A percentile compares a stretch with the other conserved stretches of the same genome.
Evolutionary conservation across 495 filamentous ascomycete species (phyloP).

Genomic region (Hypoxylon fuscum): DNA sequence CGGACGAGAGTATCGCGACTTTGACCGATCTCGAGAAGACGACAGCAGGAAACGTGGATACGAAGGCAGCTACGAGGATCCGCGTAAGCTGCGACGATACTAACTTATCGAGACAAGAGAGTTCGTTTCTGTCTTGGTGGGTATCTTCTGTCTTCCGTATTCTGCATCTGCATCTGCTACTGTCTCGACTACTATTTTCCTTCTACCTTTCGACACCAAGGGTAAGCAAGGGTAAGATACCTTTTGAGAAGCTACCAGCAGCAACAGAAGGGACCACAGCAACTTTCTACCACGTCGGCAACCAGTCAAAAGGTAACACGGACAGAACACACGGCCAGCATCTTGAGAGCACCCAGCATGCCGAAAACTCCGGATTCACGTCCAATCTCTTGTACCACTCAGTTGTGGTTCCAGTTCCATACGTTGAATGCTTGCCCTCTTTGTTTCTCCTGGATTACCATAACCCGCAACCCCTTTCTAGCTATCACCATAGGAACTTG

Average conservation of each 20-base stretch:
- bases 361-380: background rate
- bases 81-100: constrained; percentile 81
- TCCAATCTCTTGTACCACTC: background rate
- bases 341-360: background rate
- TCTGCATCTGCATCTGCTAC: constrained; percentile 30
- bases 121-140: constrained; percentile 56
- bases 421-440: constrained; percentile 6
- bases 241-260: constrained; percentile 17
- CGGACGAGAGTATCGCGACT: constrained; percentile 55
- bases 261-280: constrained; percentile 8
- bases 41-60: constrained; percentile 69
- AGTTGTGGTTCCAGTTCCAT: constrained; percentile 5
- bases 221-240: constrained; percentile 67
- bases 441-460: constrained; percentile 5
- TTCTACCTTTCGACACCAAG: constrained; percentile 65
- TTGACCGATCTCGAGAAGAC: constrained; percentile 58
- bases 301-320: constrained; percentile 29
- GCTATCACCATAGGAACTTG: constrained; percentile 18
- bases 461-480: too few relatives aligned
- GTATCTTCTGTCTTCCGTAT: constrained; percentile 53
- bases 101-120: constrained; percentile 52
- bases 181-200: constrained; percentile 45
- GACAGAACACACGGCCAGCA: constrained; percentile 12
- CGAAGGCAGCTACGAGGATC: constrained; percentile 79
- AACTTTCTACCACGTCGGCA: constrained; percentile 2